These are phyloP conservation scores for Fusarium sp. DNA, from an alignment of 2,329 filamentous ascomycete species.

Conservation along the genomic window DNA sequence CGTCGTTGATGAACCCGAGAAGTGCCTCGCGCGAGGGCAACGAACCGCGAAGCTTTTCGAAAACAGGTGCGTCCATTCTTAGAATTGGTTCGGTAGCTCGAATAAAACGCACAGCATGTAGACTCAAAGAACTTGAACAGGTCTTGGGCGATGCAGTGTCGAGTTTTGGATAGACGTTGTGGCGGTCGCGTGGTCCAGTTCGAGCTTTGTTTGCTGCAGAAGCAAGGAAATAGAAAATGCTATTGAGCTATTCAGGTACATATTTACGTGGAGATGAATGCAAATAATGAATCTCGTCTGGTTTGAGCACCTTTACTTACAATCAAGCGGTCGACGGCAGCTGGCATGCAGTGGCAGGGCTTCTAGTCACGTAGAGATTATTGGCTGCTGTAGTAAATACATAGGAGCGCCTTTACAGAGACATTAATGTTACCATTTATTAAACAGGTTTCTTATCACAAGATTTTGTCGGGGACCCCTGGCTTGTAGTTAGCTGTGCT, in stretches of 20 bases:
- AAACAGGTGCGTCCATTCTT: neutral
- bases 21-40: neutral
- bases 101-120: neutral
- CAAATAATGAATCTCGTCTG: neutral
- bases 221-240: neutral
- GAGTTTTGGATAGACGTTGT: neutral
- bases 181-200: neutral
- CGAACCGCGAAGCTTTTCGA: neutral
- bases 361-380: neutral
- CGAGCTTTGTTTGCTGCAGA: neutral
- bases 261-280: neutral
- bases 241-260: neutral
- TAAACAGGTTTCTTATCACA: neutral
- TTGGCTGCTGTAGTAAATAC: neutral
- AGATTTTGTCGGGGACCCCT: neutral
- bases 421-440: neutral
- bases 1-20: neutral
- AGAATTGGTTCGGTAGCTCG: neutral
- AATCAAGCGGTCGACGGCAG: neutral
- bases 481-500: too few relatives aligned
- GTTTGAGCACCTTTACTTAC: neutral
- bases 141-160: neutral
- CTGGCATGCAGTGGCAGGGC: conserved; percentile 1
- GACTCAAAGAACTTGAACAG: neutral
- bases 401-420: neutral